Evolutionary conservation across 2,329 filamentous ascomycete species (phyloP).

Genomic region (Phaeosphaeriaceae sp.): DNA sequence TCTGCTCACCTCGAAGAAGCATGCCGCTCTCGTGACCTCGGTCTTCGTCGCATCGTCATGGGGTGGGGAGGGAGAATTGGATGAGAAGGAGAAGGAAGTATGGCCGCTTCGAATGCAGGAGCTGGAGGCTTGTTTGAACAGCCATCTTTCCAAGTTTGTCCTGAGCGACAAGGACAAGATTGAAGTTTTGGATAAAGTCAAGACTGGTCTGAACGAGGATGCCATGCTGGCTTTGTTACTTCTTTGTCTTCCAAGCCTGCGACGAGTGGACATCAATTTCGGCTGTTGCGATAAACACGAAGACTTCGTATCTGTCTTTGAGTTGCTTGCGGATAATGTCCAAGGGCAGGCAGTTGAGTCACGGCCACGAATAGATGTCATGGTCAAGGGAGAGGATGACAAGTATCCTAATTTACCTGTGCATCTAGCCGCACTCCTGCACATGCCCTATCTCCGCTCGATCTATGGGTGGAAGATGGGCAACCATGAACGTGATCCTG

Average conservation of each 20-base stretch:
- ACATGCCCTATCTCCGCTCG: constrained; percentile 4
- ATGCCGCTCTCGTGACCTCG: constrained; percentile 3
- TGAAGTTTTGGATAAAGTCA: neutral
- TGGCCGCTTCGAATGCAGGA: neutral
- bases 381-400: neutral
- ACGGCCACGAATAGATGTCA: neutral
- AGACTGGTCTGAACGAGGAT: neutral
- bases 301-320: constrained; percentile 1
- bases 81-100: neutral
- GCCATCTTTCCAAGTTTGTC: neutral
- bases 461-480: constrained; percentile 7
- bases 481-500: neutral
- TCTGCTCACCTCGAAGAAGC: constrained; percentile 3
- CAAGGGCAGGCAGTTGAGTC: no score
- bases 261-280: neutral
- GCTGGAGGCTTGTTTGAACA: neutral
- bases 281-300: neutral
- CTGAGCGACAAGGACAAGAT: neutral
- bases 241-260: neutral
- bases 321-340: neutral
- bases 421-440: constrained; percentile 1
- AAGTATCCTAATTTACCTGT: neutral
- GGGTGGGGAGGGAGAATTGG: neutral
- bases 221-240: constrained; percentile 1
- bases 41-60: neutral